Evolutionary conservation across 2,329 filamentous ascomycete genomes (phyloP).

Genomic region (Polychaeton citri): DNA sequence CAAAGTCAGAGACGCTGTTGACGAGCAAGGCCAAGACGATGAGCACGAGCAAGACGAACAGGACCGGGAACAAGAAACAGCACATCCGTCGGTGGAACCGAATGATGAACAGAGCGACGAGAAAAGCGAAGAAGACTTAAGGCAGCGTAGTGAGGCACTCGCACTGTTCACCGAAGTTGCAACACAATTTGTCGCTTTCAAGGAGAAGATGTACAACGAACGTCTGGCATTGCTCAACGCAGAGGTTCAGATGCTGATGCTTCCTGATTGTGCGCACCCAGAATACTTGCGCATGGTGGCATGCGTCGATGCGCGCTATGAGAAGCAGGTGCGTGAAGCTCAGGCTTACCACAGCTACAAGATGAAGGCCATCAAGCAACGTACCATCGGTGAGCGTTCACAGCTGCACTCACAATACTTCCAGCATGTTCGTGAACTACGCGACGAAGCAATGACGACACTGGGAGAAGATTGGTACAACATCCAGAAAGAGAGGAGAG

Average conservation of each 20-base stretch:
- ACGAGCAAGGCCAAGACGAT: slow-evolving; percentile 8
- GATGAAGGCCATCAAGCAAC: slow-evolving; percentile 56
- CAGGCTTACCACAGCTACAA: slow-evolving; percentile 62
- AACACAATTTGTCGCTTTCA: slow-evolving; percentile 74
- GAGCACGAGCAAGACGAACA: slow-evolving; percentile 8
- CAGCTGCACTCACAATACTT: slow-evolving; percentile 86
- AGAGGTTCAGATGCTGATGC: slow-evolving; percentile 47
- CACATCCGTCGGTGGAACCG: background rate
- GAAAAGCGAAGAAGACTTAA: slow-evolving; percentile 40
- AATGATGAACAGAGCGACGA: slow-evolving; percentile 16
- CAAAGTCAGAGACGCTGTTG: slow-evolving; percentile 22
- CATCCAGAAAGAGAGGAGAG: slow-evolving; percentile 77
- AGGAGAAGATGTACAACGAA: slow-evolving; percentile 81
- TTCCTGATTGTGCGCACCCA: slow-evolving; percentile 58
- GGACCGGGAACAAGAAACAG: background rate
- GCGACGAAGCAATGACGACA: slow-evolving; percentile 65
- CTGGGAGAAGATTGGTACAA: slow-evolving; percentile 86
- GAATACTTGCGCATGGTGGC: slow-evolving; percentile 85
- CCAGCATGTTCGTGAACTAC: slow-evolving; percentile 69
- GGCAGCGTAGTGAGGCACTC: slow-evolving; percentile 20
- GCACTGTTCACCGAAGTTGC: slow-evolving; percentile 56
- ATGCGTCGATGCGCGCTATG: slow-evolving; percentile 67
- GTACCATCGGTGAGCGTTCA: slow-evolving; percentile 66
- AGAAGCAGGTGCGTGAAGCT: slow-evolving; percentile 67
- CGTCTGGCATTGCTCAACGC: slow-evolving; percentile 66